A percentile compares a stretch with the other conserved stretches of the same genome.
Evolutionary conservation across 1,284 basidiomycete species (phyloP).

Genomic region (Tranzscheliella williamsii): DNA sequence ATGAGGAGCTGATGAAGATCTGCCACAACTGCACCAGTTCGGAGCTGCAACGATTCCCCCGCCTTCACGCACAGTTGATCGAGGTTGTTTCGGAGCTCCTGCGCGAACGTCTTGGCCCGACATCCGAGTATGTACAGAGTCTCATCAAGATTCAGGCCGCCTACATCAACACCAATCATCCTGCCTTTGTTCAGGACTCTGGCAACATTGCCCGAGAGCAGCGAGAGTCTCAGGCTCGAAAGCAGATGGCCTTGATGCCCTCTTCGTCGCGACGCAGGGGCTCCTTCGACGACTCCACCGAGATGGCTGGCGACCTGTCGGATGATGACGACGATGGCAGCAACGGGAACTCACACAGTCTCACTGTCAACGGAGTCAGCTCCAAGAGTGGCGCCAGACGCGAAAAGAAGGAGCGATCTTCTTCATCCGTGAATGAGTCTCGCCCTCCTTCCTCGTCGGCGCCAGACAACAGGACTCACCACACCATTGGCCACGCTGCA

Average conservation of each 20-base stretch:
- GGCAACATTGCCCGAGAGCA: constrained; percentile 58
- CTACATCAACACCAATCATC: constrained; percentile 98
- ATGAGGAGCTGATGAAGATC: constrained; percentile 98
- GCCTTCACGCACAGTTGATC: constrained; percentile 87
- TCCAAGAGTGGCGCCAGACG: constrained; percentile 28
- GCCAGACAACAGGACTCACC: constrained; percentile 15
- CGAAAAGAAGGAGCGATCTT: constrained; percentile 30
- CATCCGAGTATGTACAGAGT: constrained; percentile 92
- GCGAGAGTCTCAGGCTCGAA: constrained; percentile 46
- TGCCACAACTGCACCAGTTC: constrained; percentile 95
- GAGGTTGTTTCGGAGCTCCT: constrained; percentile 97
- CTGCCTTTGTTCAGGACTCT: constrained; percentile 72
- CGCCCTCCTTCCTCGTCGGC: constrained; percentile 35
- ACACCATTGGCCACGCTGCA: constrained; percentile 35
- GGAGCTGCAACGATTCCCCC: constrained; percentile 95
- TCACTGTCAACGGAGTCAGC: constrained; percentile 20
- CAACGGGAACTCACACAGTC: not conserved
- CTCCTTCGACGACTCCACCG: constrained; percentile 43
- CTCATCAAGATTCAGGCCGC: constrained; percentile 96
- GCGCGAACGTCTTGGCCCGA: constrained; percentile 91
- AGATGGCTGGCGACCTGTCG: constrained; percentile 28
- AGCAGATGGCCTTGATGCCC: constrained; percentile 47
- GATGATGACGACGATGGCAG: constrained; percentile 49
- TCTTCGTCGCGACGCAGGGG: constrained; percentile 60
- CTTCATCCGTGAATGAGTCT: constrained; percentile 13